A percentile compares a stretch with the other conserved stretches of the same genome.
phyloP scores from a whole-genome alignment of 129 eudicot species.

The Mikania micrantha region DNA sequence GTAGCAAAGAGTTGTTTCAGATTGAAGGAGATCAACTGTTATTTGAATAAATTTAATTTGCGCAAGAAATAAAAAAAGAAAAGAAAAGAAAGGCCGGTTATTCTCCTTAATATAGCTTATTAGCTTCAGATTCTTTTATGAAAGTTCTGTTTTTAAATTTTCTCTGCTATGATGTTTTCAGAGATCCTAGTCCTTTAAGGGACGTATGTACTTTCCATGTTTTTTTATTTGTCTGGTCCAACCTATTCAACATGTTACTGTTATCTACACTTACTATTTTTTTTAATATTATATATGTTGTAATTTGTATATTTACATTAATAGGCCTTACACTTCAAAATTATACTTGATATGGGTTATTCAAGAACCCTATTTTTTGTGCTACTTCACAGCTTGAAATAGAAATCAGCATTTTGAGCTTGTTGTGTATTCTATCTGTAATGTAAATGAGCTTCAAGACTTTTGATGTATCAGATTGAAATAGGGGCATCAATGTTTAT shows the following conservation, averaged over 20 bases:
- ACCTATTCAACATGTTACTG: no score
- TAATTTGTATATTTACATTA: no score
- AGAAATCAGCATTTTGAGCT: background rate
- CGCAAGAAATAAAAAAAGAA: background rate
- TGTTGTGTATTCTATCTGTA: background rate
- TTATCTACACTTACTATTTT: no score
- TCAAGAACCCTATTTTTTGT: background rate
- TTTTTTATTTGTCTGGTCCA: no score
- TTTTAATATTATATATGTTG: no score
- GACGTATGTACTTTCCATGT: no score
- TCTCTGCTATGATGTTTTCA: background rate
- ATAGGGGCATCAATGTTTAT: background rate
- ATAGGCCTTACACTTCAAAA: no score
- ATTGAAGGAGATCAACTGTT: background rate
- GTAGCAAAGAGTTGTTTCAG: background rate
- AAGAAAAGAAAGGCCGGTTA: background rate
- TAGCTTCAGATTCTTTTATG: background rate
- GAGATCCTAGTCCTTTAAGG: background rate
- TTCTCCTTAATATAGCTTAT: background rate
- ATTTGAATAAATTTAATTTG: background rate
- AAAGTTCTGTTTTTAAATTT: background rate
- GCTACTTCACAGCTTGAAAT: background rate
- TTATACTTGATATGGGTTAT: constrained; percentile 1
- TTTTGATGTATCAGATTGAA: constrained; percentile 6
- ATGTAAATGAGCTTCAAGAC: background rate